Evolutionary conservation across 768 basidiomycete species (phyloP).

Genomic region (Cubamyces lactineus): DNA sequence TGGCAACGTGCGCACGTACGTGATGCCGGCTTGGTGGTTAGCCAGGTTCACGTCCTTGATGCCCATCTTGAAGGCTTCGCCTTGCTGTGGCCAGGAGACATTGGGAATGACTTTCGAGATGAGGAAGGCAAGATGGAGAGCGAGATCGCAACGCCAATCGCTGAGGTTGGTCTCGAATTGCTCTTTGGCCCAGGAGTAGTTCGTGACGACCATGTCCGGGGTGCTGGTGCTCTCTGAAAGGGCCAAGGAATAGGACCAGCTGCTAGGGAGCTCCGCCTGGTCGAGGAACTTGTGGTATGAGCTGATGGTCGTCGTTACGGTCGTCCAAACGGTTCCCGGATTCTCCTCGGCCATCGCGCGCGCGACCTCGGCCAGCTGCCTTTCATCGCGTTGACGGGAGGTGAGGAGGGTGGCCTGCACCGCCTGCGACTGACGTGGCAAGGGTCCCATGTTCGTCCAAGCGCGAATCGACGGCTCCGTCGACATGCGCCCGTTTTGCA

Average conservation of each 20-base stretch:
- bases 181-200: neutral
- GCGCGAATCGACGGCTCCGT: neutral
- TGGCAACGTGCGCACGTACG: neutral
- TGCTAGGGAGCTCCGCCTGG: neutral
- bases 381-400: neutral
- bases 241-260: neutral
- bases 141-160: slow-evolving; percentile 5
- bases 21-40: neutral
- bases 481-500: neutral
- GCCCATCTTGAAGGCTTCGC: neutral
- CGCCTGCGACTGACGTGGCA: neutral
- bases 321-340: neutral
- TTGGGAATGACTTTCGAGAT: neutral
- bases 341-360: neutral
- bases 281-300: neutral
- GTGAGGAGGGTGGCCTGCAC: neutral
- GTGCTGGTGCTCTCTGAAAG: neutral
- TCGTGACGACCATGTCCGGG: neutral
- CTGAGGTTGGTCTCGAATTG: neutral
- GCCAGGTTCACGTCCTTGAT: neutral
- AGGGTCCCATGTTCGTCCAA: neutral
- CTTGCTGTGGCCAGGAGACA: neutral
- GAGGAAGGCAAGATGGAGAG: neutral
- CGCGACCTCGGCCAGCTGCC: neutral
- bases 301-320: neutral